These are phyloP conservation scores for Collybiopsis luxurians DNA, from an alignment of 768 basidiomycete species.

Conservation along the genomic window DNA sequence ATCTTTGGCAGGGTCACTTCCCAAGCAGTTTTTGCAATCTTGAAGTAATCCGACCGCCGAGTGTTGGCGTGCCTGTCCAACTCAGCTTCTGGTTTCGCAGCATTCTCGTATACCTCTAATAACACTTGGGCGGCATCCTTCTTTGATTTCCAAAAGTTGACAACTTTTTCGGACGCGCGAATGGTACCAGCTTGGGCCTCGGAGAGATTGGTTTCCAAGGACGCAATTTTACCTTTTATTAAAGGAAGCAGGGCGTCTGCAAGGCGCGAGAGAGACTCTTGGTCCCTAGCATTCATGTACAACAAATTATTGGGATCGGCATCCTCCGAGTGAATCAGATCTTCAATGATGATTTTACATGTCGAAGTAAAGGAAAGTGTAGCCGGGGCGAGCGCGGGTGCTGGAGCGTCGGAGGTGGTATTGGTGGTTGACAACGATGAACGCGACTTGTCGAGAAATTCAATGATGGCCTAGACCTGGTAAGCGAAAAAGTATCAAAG, in stretches of 20 bases:
- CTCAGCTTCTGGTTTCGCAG: conserved; percentile 35
- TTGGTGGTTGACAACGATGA: conserved; percentile 64
- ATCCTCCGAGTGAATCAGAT: conserved; percentile 59
- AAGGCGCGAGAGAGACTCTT: conserved; percentile 46
- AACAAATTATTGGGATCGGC: conserved; percentile 62
- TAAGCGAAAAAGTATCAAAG: too few relatives aligned
- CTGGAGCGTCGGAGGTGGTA: conserved; percentile 70
- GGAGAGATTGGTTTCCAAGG: conserved; percentile 46
- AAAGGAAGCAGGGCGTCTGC: conserved; percentile 39
- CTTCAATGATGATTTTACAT: conserved; percentile 52
- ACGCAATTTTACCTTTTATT: conserved; percentile 46
- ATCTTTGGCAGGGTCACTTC: conserved; percentile 42
- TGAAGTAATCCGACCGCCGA: conserved; percentile 49
- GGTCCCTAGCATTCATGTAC: conserved; percentile 58
- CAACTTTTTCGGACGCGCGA: conserved; percentile 60
- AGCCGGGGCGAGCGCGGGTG: conserved; percentile 74
- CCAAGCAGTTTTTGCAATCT: conserved; percentile 51
- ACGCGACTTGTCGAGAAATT: conserved; percentile 83
- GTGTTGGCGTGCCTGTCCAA: conserved; percentile 37
- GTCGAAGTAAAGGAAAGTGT: conserved; percentile 67
- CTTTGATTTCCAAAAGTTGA: conserved; percentile 59
- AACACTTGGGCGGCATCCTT: conserved; percentile 40
- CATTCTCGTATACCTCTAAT: conserved; percentile 44
- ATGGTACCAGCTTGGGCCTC: conserved; percentile 48
- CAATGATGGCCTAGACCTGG: conserved; percentile 61